Evolutionary conservation across 352 stramenopile genomes (phyloP).

Genomic region (Globisporangium splendens): DNA sequence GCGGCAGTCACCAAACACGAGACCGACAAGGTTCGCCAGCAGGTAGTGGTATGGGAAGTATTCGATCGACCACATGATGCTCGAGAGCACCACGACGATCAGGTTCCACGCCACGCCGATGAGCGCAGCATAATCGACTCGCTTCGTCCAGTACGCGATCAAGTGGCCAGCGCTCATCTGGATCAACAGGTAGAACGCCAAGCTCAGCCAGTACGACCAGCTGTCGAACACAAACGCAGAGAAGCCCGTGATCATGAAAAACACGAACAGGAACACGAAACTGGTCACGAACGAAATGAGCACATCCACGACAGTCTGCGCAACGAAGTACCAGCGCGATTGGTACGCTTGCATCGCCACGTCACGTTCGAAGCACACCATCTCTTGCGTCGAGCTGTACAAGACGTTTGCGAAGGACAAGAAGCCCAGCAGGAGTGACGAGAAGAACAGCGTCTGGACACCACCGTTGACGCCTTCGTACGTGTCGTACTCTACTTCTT

Average conservation of each 20-base stretch:
- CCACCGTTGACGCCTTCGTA: conserved; percentile 22
- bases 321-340: conserved; percentile 39
- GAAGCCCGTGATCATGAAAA: conserved; percentile 24
- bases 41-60: conserved; percentile 13
- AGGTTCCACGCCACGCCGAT: conserved; percentile 5
- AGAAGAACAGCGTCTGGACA: conserved; percentile 64
- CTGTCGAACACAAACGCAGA: conserved; percentile 10
- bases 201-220: conserved; percentile 15
- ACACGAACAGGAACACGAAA: conserved; percentile 20
- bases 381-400: conserved; percentile 54
- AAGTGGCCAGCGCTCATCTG: conserved; percentile 10
- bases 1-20: conserved; percentile 15
- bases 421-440: conserved; percentile 58
- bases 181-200: conserved; percentile 13
- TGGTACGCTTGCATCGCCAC: conserved; percentile 69
- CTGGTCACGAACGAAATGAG: conserved; percentile 14
- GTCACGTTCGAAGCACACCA: conserved; percentile 80
- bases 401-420: conserved; percentile 56
- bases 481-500: conserved; percentile 15
- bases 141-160: conserved; percentile 8
- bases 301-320: conserved; percentile 58
- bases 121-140: conserved; percentile 11
- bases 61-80: conserved; percentile 4
- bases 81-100: conserved; percentile 14
- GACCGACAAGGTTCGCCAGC: conserved; percentile 13